Base-by-base conservation (phyloP, 2,329 filamentous ascomycete genomes). In the Pseudogymnoascus sp. region DNA sequence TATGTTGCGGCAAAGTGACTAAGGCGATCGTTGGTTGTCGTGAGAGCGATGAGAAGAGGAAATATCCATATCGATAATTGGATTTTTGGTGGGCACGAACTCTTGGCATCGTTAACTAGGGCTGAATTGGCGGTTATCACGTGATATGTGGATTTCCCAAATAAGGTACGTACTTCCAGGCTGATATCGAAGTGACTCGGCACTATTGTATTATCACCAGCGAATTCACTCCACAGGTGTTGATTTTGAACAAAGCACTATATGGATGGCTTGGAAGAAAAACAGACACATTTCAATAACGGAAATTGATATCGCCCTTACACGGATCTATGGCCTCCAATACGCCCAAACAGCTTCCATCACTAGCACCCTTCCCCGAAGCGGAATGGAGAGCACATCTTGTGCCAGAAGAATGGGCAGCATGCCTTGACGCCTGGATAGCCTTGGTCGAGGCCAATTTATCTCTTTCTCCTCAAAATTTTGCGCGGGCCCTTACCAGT, bases 1-100 rank as follows among this genome's bases (percentile, higher is more conserved):
- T 71, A 74, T 76, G 83, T 86, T 85, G 81, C 88, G 86, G 88
- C 87, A 89, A 90, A 82, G 88, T 91, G 88, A 90, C 89, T 86
- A 89, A 82, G 83, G 82, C 70, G 66, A 66, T 60, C 62, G 64
- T 62, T 16, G 52, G 74, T 71, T 70, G 65, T 64, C 68, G 63
- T 58, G 61, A 67, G 70, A 69, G 38, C 41, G 36, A 42, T 49
- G 60, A 22, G 41, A 23, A 30, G 38, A 60, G 5, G 39, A 55
- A 38, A 60, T 38, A 35, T 28, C 33, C n/a, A 60, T 60, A 39
- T 35, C 55, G 55, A 7, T 16, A 59, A 59, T 25, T 60, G 33
- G 33, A 60, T 41, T 38, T 38, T 60, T 25, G 58, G 58, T 60
- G 58, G 58, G 58, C 33, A 60, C 58, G 58, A 60, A 60, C 58